Conservation (phyloP, 768 basidiomycete species). For the Lepiota venenata region DNA sequence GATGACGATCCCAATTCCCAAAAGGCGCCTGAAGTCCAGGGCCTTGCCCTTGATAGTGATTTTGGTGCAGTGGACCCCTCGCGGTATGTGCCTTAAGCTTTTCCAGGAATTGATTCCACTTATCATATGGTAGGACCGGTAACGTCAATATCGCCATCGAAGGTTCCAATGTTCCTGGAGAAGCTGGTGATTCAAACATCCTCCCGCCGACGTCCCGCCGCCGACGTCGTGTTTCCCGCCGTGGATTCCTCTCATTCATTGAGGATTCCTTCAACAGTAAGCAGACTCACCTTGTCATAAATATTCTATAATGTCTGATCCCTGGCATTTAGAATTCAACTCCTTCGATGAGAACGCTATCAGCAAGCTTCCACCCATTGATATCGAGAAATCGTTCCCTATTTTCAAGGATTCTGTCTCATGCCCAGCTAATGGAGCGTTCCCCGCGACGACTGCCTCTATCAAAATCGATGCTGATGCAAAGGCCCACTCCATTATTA, state of each 20-base stretch:
- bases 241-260: neutral
- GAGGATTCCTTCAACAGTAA: neutral
- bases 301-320: neutral
- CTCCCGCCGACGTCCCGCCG: neutral
- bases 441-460: neutral
- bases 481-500: conserved; percentile 3
- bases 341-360: conserved; percentile 17
- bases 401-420: conserved; percentile 17
- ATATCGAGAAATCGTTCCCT: conserved; percentile 19
- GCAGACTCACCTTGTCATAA: neutral
- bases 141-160: conserved; percentile 8
- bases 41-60: conserved; percentile 17
- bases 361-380: conserved; percentile 18
- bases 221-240: neutral
- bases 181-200: neutral
- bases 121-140: neutral
- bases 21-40: conserved; percentile 14
- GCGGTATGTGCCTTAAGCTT: neutral
- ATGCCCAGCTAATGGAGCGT: neutral
- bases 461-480: conserved; percentile 7
- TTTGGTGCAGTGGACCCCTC: conserved; percentile 14
- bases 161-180: conserved; percentile 12
- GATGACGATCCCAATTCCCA: no score
- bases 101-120: neutral
- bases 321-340: conserved; percentile 12